Evolutionary conservation across 805 yeast species (phyloP), one percentile per base, ranked within the genome.

Genomic region (Danielozyma ontarioensis): DNA sequence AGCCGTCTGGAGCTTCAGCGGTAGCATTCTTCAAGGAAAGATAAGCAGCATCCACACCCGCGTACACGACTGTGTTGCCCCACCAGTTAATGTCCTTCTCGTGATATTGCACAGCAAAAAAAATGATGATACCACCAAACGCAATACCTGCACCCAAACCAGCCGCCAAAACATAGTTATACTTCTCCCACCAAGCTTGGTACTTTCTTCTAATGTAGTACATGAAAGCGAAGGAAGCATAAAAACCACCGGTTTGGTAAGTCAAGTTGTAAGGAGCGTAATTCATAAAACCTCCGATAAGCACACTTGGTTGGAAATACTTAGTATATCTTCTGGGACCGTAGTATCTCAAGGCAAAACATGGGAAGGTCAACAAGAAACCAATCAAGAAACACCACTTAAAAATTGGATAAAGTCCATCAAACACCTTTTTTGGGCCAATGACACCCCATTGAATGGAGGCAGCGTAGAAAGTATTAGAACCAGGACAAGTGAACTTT

Each of bases 71-170:
- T 4, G 8, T 11, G 22, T 36, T 36, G 11, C 36, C 36, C 36
- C 39, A 36, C 36, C 39, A 32, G 12, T 13, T 32, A 14, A 44
- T 27, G 17, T 27, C 27, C 25, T 37, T 42, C 16, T 45, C 54
- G 30, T 58, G 51, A 33, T 57, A 62, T 33, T 54, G 55, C 4
- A 60, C 64, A 2, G 65, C 60, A 40, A 62, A 60, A 49, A 59
- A 62, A 18, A 62, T 56, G 34, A 62, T 59, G 35, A 62, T 45
- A 12, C 55, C 40, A 40, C 56, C 40, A 32, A 58, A 59, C 10
- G 65, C 68, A 25, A 60, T 48, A 29, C 66, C 68, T 2, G 62
- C 55, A 27, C 40, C 37, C 47, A 60, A 42, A 12, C 50, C 59
- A 17, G 56, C 59, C 2, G 57, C 40, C 25, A 57, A 48, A 17